Evolutionary conservation across 1,284 basidiomycete species (phyloP).

Genomic region (Athelia sp.): DNA sequence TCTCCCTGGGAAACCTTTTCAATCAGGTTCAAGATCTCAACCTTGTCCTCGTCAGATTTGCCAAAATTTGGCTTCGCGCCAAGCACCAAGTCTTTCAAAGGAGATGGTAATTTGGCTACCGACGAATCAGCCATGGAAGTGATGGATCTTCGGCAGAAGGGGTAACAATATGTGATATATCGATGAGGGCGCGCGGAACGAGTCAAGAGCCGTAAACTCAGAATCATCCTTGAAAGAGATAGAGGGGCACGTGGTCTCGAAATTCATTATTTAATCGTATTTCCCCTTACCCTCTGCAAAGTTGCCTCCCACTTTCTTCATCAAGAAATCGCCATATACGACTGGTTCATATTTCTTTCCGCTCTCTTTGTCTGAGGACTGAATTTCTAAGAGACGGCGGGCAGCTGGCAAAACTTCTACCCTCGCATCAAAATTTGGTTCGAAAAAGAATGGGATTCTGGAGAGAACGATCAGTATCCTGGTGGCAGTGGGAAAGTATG

Average conservation of each 20-base stretch:
- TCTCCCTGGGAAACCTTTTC: conserved; percentile 55
- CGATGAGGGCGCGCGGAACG: conserved; percentile 32
- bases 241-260: conserved; percentile 6
- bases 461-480: conserved; percentile 12
- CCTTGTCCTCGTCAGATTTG: conserved; percentile 55
- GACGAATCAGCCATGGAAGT: conserved; percentile 8
- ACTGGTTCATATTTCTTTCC: conserved; percentile 39
- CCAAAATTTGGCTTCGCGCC: conserved; percentile 45
- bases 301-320: conserved; percentile 67
- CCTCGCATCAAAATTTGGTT: conserved; percentile 71
- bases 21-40: conserved; percentile 65
- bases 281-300: conserved; percentile 48
- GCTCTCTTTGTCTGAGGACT: conserved; percentile 12
- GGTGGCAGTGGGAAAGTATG: neutral
- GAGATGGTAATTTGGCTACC: conserved; percentile 44
- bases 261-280: conserved; percentile 27
- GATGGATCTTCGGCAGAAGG: neutral
- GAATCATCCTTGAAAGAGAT: neutral
- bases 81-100: conserved; percentile 55
- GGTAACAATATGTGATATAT: conserved; percentile 26
- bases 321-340: conserved; percentile 71
- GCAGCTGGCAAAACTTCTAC: conserved; percentile 58
- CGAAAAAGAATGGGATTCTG: conserved; percentile 83
- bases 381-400: conserved; percentile 36
- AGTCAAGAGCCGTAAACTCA: neutral